phyloP scores from a whole-genome alignment of 2,329 filamentous ascomycete species.

The Neofusicoccum umdonicola region DNA sequence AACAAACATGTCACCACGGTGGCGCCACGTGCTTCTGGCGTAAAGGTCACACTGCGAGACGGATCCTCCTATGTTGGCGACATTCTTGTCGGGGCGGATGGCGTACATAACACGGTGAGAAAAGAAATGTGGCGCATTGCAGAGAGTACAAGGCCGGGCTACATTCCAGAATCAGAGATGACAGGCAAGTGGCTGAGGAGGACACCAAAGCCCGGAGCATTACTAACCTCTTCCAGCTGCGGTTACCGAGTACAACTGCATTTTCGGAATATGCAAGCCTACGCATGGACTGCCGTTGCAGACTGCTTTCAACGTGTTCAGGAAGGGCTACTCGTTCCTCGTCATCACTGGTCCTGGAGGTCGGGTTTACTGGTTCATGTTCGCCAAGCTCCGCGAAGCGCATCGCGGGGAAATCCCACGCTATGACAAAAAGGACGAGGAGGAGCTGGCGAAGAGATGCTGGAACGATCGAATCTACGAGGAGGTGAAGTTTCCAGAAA shows the following conservation, averaged over 20 bases:
- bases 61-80: background rate
- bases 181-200: background rate
- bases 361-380: slow-evolving; percentile 26
- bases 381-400: slow-evolving; percentile 27
- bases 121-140: slow-evolving; percentile 20
- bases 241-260: background rate
- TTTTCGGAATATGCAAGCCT: background rate
- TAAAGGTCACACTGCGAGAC: background rate
- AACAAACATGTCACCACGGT: background rate
- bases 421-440: slow-evolving; percentile 33
- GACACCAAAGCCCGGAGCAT: background rate
- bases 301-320: background rate
- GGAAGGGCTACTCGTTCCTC: slow-evolving; percentile 20
- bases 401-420: slow-evolving; percentile 25
- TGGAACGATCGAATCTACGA: slow-evolving; percentile 28
- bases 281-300: background rate
- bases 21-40: background rate
- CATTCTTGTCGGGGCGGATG: slow-evolving; percentile 16
- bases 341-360: slow-evolving; percentile 21
- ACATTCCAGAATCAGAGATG: background rate
- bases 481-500: slow-evolving; percentile 31
- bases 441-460: slow-evolving; percentile 26
- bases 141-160: background rate
- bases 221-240: background rate
- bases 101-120: slow-evolving; percentile 8